These are phyloP conservation scores for Sphagnum tenellum DNA, from an alignment of 225 moss, liverwort and hornwort genomes.

Conservation along the genomic window DNA sequence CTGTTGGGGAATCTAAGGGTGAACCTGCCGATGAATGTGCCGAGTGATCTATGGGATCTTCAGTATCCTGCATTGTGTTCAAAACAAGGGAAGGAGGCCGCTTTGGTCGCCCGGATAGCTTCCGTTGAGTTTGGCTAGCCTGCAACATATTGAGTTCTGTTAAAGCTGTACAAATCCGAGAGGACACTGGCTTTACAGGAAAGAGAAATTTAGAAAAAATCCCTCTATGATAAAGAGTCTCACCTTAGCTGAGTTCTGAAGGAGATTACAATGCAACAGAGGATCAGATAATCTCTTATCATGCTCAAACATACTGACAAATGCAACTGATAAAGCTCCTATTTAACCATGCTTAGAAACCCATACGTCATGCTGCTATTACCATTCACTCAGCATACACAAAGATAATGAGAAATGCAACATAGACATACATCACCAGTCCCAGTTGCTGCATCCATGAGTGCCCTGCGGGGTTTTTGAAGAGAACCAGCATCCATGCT, in stretches of 20 bases:
- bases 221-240: no score
- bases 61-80: conserved; percentile 24
- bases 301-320: no score
- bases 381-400: not conserved
- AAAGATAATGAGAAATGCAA: no score
- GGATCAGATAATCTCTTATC: no score
- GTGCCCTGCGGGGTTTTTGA: conserved; percentile 22
- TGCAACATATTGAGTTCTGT: conserved; percentile 5
- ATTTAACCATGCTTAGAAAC: no score
- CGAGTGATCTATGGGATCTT: conserved; percentile 31
- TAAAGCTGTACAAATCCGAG: no score
- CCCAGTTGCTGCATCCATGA: conserved; percentile 20
- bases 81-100: conserved; percentile 28
- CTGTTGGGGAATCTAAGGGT: conserved; percentile 39
- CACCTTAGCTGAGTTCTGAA: no score
- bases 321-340: no score
- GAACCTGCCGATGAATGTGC: conserved; percentile 41
- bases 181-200: no score
- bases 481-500: conserved; percentile 19
- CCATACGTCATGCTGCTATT: no score
- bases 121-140: conserved; percentile 26
- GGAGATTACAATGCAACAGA: no score
- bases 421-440: conserved; percentile 21
- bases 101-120: conserved; percentile 30
- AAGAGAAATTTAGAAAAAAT: no score